Conservation (phyloP, 108 stramenopile genomes). For the Bacterosira constricta region DNA sequence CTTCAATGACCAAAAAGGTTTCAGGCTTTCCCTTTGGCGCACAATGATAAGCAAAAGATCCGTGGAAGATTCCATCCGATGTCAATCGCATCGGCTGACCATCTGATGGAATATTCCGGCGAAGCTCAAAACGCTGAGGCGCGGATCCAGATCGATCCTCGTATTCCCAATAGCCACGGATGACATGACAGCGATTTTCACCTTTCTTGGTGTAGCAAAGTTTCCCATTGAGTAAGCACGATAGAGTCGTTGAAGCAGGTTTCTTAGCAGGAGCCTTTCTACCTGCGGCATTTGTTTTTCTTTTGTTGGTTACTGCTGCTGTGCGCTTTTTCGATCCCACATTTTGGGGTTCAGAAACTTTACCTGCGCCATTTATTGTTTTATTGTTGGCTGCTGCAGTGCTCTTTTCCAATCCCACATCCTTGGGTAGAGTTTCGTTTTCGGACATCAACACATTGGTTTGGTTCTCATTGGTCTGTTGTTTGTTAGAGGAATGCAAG, state of each 20-base stretch:
- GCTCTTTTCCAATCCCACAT: background rate
- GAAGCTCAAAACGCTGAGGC: conserved; percentile 12
- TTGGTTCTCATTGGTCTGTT: background rate
- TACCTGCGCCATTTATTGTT: background rate
- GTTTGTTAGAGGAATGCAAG: background rate
- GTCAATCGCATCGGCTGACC: background rate
- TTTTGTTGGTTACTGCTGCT: background rate
- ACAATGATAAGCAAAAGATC: background rate
- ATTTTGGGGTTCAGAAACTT: too few species aligned
- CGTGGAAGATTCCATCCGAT: conserved; percentile 11
- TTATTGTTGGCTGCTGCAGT: background rate
- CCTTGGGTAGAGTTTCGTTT: background rate
- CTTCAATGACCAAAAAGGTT: background rate
- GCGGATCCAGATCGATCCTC: background rate
- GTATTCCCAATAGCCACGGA: conserved; percentile 19
- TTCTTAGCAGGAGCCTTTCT: background rate
- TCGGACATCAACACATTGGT: background rate
- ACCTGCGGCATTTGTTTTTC: background rate
- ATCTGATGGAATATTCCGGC: conserved; percentile 1
- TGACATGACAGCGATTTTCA: background rate
- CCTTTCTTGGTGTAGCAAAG: background rate
- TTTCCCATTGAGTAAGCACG: background rate
- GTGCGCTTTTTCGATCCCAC: background rate
- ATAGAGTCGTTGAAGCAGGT: conserved; percentile 1
- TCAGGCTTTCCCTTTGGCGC: background rate